Evolutionary conservation across 2,329 filamentous ascomycete species (phyloP), one percentile per base, ranked within the genome.

Genomic region (Clarireedia homoeocarpa): DNA sequence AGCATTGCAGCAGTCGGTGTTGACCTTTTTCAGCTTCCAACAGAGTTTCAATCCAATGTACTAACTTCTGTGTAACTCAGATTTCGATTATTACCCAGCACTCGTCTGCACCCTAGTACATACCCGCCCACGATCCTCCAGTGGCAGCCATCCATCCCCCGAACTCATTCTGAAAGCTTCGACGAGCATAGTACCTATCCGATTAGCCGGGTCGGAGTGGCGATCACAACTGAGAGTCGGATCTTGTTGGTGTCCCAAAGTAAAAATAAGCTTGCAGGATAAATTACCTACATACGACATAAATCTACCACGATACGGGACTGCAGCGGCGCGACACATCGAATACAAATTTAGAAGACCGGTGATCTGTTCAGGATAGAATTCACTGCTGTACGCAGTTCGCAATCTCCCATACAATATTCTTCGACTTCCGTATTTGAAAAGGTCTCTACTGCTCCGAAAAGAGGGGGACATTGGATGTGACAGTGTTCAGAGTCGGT

Each of bases 81-180:
- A 51, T 44, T 44, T 53, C 36, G 36, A 53, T 48, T 60, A 65
- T 61, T 62, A 58, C 53, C 62, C 53, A 59, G 54, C 48, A 59
- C 47, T 61, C 61, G 55, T 51, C 57, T 62, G 56, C 51, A 61
- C 59, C 63, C 61, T 59, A 51, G 51, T 55, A 64, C 61, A 62
- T 61, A 63, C 57, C 61, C 58, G 57, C 61, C 56, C 52, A 59
- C 61, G 59, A 61, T 60, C 51, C 58, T 20, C 53, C 60, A 52
- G 61, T 58, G 55, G 59, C 58, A 58, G 48, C 59, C 55, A 57
- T 58, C 50, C 53, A 57, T 40, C 56, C 56, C 45, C 61, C 58
- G 52, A 54, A 51, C 51, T 26, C 23, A 47, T 53, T 47, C 58
- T 59, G 51, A 55, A 40, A 54, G 24, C 30, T 46, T 48, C 42